Percentiles rank a stretch among this genome's conserved stretches.
Evolutionary conservation across 257 asterid species (phyloP).

Genomic region (Catharanthus roseus): DNA sequence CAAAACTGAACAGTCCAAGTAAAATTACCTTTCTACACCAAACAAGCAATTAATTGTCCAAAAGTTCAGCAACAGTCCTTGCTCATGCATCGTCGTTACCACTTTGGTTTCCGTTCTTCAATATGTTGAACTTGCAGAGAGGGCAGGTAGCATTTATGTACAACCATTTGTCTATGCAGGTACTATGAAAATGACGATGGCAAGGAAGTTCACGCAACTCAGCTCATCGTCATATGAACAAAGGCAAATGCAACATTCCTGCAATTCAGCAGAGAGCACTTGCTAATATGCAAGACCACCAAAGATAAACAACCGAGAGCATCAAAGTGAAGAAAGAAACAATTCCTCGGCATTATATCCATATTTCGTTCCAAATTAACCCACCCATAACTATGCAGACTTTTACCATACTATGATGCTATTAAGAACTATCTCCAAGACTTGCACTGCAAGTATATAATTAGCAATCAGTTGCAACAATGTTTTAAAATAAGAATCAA

Average conservation of each 20-base stretch:
- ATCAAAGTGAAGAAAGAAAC: background rate
- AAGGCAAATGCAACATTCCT: conserved; percentile 98
- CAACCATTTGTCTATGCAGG: conserved; percentile 94
- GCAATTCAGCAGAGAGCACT: conserved; percentile 24
- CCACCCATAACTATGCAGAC: too few relatives aligned
- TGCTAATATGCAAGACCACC: background rate
- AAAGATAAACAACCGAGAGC: background rate
- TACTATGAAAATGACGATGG: conserved; percentile 81
- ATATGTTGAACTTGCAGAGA: conserved; percentile 86
- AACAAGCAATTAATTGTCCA: too few relatives aligned
- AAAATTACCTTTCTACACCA: too few relatives aligned
- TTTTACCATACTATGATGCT: background rate
- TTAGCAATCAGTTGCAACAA: background rate
- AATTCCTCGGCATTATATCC: too few relatives aligned
- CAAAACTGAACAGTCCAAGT: too few relatives aligned
- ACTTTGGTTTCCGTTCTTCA: conserved; percentile 57
- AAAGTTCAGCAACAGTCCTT: too few relatives aligned
- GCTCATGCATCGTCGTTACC: conserved; percentile 66
- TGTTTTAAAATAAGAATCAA: background rate
- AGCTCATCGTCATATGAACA: conserved; percentile 72
- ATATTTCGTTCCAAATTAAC: too few relatives aligned
- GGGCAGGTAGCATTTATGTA: conserved; percentile 93
- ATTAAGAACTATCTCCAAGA: background rate
- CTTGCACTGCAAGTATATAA: too few relatives aligned
- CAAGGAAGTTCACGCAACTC: conserved; percentile 97